phyloP scores from a whole-genome alignment of 768 basidiomycete genomes.

The Astraeus odoratus region DNA sequence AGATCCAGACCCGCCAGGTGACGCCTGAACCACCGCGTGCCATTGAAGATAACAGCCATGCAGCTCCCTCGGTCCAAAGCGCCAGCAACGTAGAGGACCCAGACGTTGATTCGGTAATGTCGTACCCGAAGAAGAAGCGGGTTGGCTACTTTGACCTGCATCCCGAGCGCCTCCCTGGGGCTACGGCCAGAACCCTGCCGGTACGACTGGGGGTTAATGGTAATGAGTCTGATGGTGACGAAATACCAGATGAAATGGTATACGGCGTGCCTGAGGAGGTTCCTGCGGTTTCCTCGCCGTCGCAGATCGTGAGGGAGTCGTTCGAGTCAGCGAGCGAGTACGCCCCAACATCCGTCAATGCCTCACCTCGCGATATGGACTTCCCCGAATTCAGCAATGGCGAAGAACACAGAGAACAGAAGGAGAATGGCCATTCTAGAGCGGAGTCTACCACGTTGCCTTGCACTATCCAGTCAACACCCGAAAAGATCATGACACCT shows the following conservation, averaged over 20 bases:
- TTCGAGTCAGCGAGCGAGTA: constrained; percentile 29
- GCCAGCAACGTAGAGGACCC: constrained; percentile 37
- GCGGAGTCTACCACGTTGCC: constrained; percentile 27
- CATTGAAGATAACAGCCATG: not conserved
- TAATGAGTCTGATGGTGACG: constrained; percentile 30
- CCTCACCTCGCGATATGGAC: constrained; percentile 25
- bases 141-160: constrained; percentile 75
- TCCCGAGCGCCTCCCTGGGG: constrained; percentile 54
- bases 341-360: constrained; percentile 21
- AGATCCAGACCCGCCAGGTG: constrained; percentile 20
- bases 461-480: constrained; percentile 2
- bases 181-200: constrained; percentile 7
- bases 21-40: constrained; percentile 6
- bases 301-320: constrained; percentile 24
- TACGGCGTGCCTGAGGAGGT: constrained; percentile 21
- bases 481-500: constrained; percentile 14
- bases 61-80: constrained; percentile 19
- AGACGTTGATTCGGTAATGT: constrained; percentile 39
- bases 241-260: constrained; percentile 28
- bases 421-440: constrained; percentile 18
- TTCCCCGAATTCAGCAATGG: constrained; percentile 22
- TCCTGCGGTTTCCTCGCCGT: constrained; percentile 7
- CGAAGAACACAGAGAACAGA: constrained; percentile 18
- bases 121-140: constrained; percentile 31
- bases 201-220: constrained; percentile 22